Evolutionary conservation across 805 yeast genomes (phyloP).

Genomic region (Deakozyma indianensis): DNA sequence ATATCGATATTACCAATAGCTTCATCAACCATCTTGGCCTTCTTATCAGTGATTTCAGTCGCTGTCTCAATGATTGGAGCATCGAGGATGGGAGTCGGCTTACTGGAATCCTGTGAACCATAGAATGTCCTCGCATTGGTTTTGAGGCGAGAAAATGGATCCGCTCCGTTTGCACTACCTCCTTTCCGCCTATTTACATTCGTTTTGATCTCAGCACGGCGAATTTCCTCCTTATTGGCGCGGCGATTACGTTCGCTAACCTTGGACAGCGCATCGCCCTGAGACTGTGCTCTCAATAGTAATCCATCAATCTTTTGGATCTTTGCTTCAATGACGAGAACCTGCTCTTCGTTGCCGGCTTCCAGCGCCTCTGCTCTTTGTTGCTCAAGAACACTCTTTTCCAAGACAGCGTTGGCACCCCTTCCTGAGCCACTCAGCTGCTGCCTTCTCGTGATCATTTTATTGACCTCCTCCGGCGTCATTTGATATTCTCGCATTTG

Average conservation of each 20-base stretch:
- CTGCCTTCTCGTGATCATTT: slow-evolving; percentile 62
- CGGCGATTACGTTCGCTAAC: slow-evolving; percentile 79
- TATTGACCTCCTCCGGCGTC: slow-evolving; percentile 58
- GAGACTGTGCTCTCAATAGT: slow-evolving; percentile 3
- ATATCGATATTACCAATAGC: slow-evolving; percentile 20
- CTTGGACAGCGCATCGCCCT: slow-evolving; percentile 31
- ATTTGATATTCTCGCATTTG: slow-evolving; percentile 51
- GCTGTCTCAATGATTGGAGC: slow-evolving; percentile 13
- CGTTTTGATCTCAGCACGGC: slow-evolving; percentile 63
- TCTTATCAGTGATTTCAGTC: neutral
- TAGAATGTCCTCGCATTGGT: slow-evolving; percentile 80
- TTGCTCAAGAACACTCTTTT: slow-evolving; percentile 56
- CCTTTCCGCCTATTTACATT: slow-evolving; percentile 36
- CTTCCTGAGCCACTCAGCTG: slow-evolving; percentile 30
- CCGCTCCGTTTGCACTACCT: slow-evolving; percentile 22
- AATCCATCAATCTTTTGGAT: slow-evolving; percentile 16
- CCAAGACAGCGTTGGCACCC: slow-evolving; percentile 64
- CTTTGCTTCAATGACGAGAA: slow-evolving; percentile 20
- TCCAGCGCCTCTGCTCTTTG: slow-evolving; percentile 62
- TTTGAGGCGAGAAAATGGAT: slow-evolving; percentile 83
- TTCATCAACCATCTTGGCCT: slow-evolving; percentile 14
- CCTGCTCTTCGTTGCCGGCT: slow-evolving; percentile 18
- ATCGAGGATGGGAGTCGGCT: slow-evolving; percentile 21
- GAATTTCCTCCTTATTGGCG: slow-evolving; percentile 59
- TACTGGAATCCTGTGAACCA: slow-evolving; percentile 27